Percentiles rank a stretch among this genome's conserved stretches.
Evolutionary conservation across 2,329 filamentous ascomycete genomes (phyloP).

Genomic region (Nothophoma quercina): DNA sequence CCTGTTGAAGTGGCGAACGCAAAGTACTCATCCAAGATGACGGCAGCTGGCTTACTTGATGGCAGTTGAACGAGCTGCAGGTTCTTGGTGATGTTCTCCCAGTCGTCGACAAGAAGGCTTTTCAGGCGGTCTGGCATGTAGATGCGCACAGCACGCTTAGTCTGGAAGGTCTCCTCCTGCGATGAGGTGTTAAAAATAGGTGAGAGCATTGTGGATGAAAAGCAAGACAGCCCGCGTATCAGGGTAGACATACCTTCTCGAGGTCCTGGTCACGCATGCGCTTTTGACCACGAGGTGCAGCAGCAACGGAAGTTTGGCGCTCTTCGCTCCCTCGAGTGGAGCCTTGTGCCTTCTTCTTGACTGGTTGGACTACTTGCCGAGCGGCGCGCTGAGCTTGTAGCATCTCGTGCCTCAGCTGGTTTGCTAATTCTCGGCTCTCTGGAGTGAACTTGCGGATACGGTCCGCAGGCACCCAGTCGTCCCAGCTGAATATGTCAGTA

Average conservation of each 20-base stretch:
- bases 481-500: conserved; percentile 70
- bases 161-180: conserved; percentile 88
- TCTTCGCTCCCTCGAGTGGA: conserved; percentile 80
- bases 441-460: conserved; percentile 93
- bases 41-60: conserved; percentile 74
- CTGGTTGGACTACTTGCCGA: conserved; percentile 52
- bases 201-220: background rate
- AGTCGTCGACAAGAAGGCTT: conserved; percentile 93
- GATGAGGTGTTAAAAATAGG: conserved; percentile 12
- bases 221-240: background rate
- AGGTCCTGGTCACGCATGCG: conserved; percentile 81
- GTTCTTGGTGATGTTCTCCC: conserved; percentile 98
- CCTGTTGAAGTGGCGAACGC: conserved; percentile 71
- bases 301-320: conserved; percentile 67
- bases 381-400: conserved; percentile 63
- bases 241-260: conserved; percentile 68
- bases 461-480: conserved; percentile 96
- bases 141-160: conserved; percentile 84
- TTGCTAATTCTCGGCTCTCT: conserved; percentile 90
- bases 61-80: conserved; percentile 88
- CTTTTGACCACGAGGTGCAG: conserved; percentile 70
- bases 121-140: conserved; percentile 89
- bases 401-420: conserved; percentile 73
- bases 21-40: conserved; percentile 85
- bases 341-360: conserved; percentile 65